Evolutionary conservation across 2,329 filamentous ascomycete species (phyloP), one percentile per base, ranked within the genome.

Genomic region (Fusarium sp.): DNA sequence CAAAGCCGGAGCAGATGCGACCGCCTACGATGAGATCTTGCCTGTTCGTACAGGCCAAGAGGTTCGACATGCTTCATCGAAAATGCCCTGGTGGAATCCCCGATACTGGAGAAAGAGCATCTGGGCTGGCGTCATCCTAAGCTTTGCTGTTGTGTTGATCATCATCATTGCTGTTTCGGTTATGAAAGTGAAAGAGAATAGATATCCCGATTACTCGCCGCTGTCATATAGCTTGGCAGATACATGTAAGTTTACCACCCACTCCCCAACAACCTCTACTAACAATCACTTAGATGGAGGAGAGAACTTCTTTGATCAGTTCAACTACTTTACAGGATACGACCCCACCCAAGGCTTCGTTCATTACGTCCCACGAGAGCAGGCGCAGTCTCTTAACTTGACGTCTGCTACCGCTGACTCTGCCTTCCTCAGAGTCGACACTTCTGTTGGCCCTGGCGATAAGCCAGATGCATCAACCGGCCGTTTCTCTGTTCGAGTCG

Each of bases 401-500:
- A 92, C 90, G 1, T 88, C 87, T 71, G 87, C 88, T 8, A 84
- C 85, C 2, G 72, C 81, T 2, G 78, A 79, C 41, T 82, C 86
- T 0, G 89, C 88, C 12, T 73, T 91, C 20, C 76, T 92, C 30
- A 83, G 81, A 45, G 90, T 92, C 52, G 90, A 92, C 75, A 89
- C 87, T 13, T 83, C 82, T 3, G 86, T 89, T 18, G 83, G 83
- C 11, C 85, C 83, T 4, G 67, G 72, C 3, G 81, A 80, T 29
- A 66, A 72, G 4, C 86, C 86, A 6, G 79, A 88, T 67, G 85
- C 88, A 20, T 84, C 84, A 4, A 87, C 83, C 0, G 89, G 89
- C 51, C 88, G 89, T 24, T 87, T 87, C 78, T 90, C 88, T 0
- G 88, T 91, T 16, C 88, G 89, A 16, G 80, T 91, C 59, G 83